phyloP scores from a whole-genome alignment of 2,329 filamentous ascomycete genomes.

The Ophiostoma angusticollis region DNA sequence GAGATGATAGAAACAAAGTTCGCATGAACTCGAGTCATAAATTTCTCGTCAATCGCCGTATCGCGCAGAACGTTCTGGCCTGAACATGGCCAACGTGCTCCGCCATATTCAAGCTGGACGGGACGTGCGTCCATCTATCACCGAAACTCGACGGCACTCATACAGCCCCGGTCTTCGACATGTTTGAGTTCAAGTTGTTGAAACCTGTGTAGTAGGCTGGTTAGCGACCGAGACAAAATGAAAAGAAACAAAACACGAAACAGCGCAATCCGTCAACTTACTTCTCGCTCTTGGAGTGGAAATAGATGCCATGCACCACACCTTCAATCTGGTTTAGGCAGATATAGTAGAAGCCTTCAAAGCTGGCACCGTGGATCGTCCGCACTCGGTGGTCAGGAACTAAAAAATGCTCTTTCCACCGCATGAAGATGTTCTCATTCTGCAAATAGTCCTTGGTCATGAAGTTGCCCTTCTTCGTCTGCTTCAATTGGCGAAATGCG shows the following conservation, averaged over 20 bases:
- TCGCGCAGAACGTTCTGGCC: too few species aligned
- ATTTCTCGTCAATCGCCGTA: too few species aligned
- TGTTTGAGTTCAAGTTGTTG: constrained; percentile 88
- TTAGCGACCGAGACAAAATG: neutral
- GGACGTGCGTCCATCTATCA: constrained; percentile 39
- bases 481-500: constrained; percentile 67
- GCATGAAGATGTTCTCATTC: constrained; percentile 89
- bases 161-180: constrained; percentile 72
- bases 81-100: too few species aligned
- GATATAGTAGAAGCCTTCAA: constrained; percentile 98
- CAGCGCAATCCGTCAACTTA: too few species aligned
- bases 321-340: constrained; percentile 91
- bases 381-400: constrained; percentile 88
- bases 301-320: constrained; percentile 86
- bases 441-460: constrained; percentile 59
- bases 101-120: too few species aligned
- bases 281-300: constrained; percentile 96
- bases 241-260: neutral
- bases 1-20: neutral
- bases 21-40: too few species aligned
- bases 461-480: constrained; percentile 43
- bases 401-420: constrained; percentile 97
- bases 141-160: constrained; percentile 77
- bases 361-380: constrained; percentile 87
- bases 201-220: constrained; percentile 42